A percentile compares a stretch with the other conserved stretches of the same genome.
These are phyloP conservation scores for Uronychia setigera DNA, from an alignment of 73 alveolate genomes.

Conservation along the genomic window DNA sequence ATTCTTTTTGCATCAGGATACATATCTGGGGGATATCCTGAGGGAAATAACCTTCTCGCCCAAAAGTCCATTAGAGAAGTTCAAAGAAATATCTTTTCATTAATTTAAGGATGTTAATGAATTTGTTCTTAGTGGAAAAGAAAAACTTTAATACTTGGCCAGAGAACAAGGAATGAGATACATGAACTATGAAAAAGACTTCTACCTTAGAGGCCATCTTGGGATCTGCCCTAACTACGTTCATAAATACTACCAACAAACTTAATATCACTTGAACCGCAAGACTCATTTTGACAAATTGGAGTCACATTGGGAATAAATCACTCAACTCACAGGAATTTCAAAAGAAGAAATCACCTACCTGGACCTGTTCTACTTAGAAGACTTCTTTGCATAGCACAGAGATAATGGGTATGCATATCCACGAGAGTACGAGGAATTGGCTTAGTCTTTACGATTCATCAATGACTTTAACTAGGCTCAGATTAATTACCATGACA, in stretches of 20 bases:
- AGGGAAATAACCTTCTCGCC: too few species aligned
- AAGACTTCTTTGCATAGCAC: not conserved
- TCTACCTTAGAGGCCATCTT: not conserved
- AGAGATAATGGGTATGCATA: not conserved
- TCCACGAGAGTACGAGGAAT: not conserved
- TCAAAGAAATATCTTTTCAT: too few species aligned
- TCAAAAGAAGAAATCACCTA: not conserved
- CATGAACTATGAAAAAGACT: not conserved
- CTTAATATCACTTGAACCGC: not conserved
- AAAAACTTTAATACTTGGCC: too few species aligned
- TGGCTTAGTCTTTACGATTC: not conserved
- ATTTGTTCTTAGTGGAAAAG: not conserved
- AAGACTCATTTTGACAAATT: not conserved
- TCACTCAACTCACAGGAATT: not conserved
- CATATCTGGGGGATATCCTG: too few species aligned
- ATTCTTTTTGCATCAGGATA: not conserved
- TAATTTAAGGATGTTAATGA: not conserved
- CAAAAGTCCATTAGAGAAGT: too few species aligned
- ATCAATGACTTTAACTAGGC: not conserved
- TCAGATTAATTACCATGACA: not conserved
- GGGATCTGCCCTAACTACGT: not conserved
- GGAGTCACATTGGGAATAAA: not conserved
- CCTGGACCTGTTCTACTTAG: not conserved
- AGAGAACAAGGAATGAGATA: too few species aligned
- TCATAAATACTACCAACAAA: not conserved